Percentiles rank a stretch among this genome's conserved stretches.
phyloP scores from a whole-genome alignment of 345 rosid species.

The Fremontodendron californicum region DNA sequence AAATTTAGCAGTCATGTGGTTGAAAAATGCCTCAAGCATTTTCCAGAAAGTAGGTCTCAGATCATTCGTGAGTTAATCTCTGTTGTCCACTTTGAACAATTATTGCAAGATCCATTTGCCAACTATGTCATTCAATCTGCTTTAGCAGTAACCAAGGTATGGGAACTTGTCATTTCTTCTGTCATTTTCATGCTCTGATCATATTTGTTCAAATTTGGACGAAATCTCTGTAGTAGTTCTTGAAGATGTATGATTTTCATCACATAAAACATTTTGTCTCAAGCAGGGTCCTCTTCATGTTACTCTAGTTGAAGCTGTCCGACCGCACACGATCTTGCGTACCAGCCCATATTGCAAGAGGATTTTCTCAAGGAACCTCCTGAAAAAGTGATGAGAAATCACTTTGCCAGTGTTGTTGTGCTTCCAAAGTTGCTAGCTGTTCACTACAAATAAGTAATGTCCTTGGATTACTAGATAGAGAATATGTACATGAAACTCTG shows the following conservation, averaged over 20 bases:
- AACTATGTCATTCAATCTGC: conserved; percentile 79
- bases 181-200: background rate
- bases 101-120: conserved; percentile 70
- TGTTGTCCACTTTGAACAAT: conserved; percentile 52
- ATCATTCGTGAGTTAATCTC: conserved; percentile 52
- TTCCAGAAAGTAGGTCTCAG: conserved; percentile 46
- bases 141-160: conserved; percentile 50
- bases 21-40: conserved; percentile 56
- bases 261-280: conserved; percentile 11
- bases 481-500: conserved; percentile 11
- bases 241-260: background rate
- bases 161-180: background rate
- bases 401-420: conserved; percentile 28
- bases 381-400: conserved; percentile 44
- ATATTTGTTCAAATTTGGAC: background rate
- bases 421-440: conserved; percentile 23
- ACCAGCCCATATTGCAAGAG: conserved; percentile 73
- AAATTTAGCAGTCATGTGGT: conserved; percentile 80
- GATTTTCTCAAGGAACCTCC: conserved; percentile 52
- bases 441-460: conserved; percentile 18
- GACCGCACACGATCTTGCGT: conserved; percentile 37
- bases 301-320: conserved; percentile 43
- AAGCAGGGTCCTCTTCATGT: conserved; percentile 51
- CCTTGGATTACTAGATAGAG: conserved; percentile 17
- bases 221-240: background rate